Percentiles rank a stretch among this genome's conserved stretches.
phyloP scores from a whole-genome alignment of 73 alveolate species.

The Stentor roeselii region DNA sequence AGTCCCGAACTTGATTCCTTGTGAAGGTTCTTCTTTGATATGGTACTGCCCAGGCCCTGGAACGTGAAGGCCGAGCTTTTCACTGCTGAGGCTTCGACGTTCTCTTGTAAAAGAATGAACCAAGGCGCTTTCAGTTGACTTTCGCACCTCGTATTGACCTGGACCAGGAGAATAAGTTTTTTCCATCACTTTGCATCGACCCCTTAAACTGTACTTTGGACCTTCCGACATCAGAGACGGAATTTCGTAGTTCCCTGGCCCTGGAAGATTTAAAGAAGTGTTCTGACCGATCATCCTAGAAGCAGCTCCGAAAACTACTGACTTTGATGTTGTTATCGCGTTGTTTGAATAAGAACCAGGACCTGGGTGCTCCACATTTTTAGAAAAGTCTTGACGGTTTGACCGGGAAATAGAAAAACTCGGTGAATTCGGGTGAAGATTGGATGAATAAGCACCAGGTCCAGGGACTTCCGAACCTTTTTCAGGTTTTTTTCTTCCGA shows the following conservation, averaged over 20 bases:
- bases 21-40: background rate
- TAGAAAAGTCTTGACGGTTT: background rate
- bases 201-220: background rate
- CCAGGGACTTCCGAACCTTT: constrained; percentile 9
- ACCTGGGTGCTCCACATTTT: background rate
- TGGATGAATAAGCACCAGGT: background rate
- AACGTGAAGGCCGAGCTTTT: no score
- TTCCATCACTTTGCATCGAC: background rate
- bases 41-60: constrained; percentile 16
- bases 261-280: background rate
- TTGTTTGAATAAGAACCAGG: background rate
- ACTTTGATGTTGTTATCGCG: background rate
- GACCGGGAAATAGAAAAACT: background rate
- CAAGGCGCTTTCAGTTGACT: background rate
- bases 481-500: background rate
- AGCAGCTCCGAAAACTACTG: constrained; percentile 9
- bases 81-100: background rate
- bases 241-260: constrained; percentile 2
- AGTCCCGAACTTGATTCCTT: background rate
- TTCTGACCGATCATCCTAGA: background rate
- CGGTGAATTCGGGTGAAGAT: background rate
- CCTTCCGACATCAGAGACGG: background rate
- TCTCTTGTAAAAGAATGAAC: background rate
- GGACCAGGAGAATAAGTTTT: background rate
- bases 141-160: background rate